phyloP scores from a whole-genome alignment of 495 filamentous ascomycete species.

The Aspergillus indologenus region DNA sequence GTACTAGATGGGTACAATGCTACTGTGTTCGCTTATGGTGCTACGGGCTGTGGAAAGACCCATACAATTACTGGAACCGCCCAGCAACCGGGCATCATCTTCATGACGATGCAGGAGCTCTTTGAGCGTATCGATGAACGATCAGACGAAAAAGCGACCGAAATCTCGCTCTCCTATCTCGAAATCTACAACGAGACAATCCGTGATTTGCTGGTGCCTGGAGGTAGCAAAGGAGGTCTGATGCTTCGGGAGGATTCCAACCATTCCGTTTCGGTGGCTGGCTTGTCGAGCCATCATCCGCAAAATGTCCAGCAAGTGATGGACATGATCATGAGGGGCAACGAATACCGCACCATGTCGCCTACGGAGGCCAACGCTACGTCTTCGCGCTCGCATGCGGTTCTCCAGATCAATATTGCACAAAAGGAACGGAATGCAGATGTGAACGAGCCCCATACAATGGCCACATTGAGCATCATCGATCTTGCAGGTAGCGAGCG shows the following conservation, averaged over 20 bases:
- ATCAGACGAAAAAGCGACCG: slow-evolving; percentile 79
- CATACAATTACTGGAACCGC: slow-evolving; percentile 96
- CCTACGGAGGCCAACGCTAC: slow-evolving; percentile 98
- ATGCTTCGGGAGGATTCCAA: slow-evolving; percentile 95
- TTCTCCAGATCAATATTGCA: slow-evolving; percentile 94
- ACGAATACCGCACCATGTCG: slow-evolving; percentile 92
- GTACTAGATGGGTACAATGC: slow-evolving; percentile 98
- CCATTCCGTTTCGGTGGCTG: slow-evolving; percentile 88
- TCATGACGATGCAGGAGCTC: slow-evolving; percentile 96
- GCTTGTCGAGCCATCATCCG: slow-evolving; percentile 87
- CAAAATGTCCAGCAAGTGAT: slow-evolving; percentile 90
- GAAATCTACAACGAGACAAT: slow-evolving; percentile 99
- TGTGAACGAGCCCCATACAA: slow-evolving; percentile 91
- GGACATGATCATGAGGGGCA: slow-evolving; percentile 97
- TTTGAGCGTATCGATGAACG: slow-evolving; percentile 92
- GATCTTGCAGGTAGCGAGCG: slow-evolving; percentile 95
- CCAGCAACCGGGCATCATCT: slow-evolving; percentile 95
- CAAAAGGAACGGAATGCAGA: slow-evolving; percentile 92
- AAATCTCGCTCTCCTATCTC: slow-evolving; percentile 90
- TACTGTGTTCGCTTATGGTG: slow-evolving; percentile 97
- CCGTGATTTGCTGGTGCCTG: slow-evolving; percentile 84
- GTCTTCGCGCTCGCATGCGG: slow-evolving; percentile 96
- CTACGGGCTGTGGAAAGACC: slow-evolving; percentile 96
- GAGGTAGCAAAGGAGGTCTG: slow-evolving; percentile 79
- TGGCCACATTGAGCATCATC: slow-evolving; percentile 97